Evolutionary conservation across 345 rosid species (phyloP), one percentile per base, ranked within the genome.

Genomic region (Eucalyptus sp.): DNA sequence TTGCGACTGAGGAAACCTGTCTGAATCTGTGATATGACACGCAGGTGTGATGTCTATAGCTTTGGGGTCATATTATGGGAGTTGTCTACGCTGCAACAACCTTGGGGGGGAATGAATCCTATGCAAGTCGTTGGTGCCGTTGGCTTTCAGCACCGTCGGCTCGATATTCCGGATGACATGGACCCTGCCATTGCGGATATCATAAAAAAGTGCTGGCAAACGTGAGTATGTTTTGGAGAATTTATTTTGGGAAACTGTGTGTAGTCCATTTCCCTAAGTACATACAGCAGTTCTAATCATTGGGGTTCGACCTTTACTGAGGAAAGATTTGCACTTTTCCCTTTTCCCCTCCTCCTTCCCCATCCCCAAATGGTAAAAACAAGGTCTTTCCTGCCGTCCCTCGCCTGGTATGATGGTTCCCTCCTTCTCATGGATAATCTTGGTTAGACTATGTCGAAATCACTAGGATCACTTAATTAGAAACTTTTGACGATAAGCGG

Each of bases 41-140:
- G 91, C 94, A 97, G 99, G 98, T 96, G 96, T 50, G 99, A 97
- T 93, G 99, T 97, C 56, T 97, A 95, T 91, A 95, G 99, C 92
- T 97, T 90, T 84, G 99, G 99, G 87, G 99, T 97, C 87, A 97
- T 97, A 86, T 91, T 96, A n/a, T 97, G 99, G 99, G 99, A 97
- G 93, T 94, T 97, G 31, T 93, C 89, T 87, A 97, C 99, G 4
- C 52, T 97, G 88, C 95, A 91, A 88, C 99, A 96, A 86, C 99
- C 99, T 71, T 97, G 99, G 99, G 96, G 97, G 18, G 98, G 98
- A 92, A 96, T 97, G 99, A 97, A 97, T 89, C 96, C 99, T 22
- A 97, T 97, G 99, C 99, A 97, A 92, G 99, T 97, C n/a, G 99
- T 97, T 52, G 99, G 99, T 37, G 99, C 99, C 0, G 99, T 97